Conservation (phyloP, 257 asterid genomes). For the Craterostigma plantagineum region DNA sequence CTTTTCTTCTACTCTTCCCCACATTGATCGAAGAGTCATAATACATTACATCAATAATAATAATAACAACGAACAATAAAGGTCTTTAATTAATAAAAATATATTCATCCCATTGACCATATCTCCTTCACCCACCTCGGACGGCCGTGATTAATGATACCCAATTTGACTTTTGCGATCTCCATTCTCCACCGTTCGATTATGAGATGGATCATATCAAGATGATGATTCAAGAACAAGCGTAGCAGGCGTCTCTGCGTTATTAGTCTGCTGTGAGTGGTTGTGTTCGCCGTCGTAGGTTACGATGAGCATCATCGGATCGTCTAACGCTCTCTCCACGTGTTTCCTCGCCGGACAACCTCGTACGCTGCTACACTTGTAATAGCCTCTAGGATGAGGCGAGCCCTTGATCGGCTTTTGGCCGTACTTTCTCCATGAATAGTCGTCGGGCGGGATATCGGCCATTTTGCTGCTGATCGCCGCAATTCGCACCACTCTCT, state of each 20-base stretch:
- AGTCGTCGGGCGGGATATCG: constrained; percentile 73
- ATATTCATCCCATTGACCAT: too few relatives aligned
- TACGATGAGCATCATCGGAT: constrained; percentile 42
- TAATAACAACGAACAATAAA: too few relatives aligned
- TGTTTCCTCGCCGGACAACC: constrained; percentile 67
- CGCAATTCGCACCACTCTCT: constrained; percentile 35
- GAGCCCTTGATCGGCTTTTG: constrained; percentile 80
- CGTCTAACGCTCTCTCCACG: constrained; percentile 55
- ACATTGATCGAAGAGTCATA: too few relatives aligned
- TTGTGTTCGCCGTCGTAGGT: constrained; percentile 59
- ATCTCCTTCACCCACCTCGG: too few relatives aligned
- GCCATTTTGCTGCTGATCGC: constrained; percentile 72
- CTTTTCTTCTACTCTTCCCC: too few relatives aligned
- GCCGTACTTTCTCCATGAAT: constrained; percentile 72
- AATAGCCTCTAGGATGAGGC: constrained; percentile 71
- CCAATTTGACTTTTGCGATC: too few relatives aligned
- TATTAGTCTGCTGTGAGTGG: constrained; percentile 21
- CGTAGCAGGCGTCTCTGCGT: constrained; percentile 17
- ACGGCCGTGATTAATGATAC: too few relatives aligned
- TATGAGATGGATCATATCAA: too few relatives aligned
- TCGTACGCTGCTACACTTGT: constrained; percentile 51
- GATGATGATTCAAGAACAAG: constrained; percentile 35
- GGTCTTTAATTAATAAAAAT: too few relatives aligned
- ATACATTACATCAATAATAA: too few relatives aligned
- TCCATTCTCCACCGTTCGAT: too few relatives aligned